Base-by-base conservation (phyloP, 306 rosid species). In the Rosa multiflora region DNA sequence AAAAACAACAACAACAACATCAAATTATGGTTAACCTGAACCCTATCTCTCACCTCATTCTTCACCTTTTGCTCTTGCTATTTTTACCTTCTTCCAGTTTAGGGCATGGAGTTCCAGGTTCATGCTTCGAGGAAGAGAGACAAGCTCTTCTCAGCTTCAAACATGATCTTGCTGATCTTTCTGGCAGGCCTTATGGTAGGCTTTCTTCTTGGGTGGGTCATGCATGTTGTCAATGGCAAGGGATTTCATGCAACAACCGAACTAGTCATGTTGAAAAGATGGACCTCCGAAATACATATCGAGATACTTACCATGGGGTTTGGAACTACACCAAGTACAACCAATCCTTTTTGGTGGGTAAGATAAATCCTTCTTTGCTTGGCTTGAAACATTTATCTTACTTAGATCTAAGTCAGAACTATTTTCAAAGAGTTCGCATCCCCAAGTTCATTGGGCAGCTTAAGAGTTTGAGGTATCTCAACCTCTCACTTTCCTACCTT, bases 151-250 rank as follows among this genome's bases (percentile, higher is more conserved):
- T 73, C 12, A 53, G 12, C 37, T 73, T 73, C 21, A 73, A 53
- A 73, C 5, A 73, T 0, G 35, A 73, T 40, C 47, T 53, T 3
- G 23, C 12, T 9, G 21, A 73, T 53, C 67, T 1, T 3, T n/a
- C 51, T 6, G 39, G 77, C 7, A n/a, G 29, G 29, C 29, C 29
- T 29, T 29, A 0, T 29, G 1, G 29, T 1, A 29, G 77, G 51
- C 67, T 73, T 6, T 73, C 67, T 39, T 53, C 77, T 55, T 73
- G 51, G 77, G n/a, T 1, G 9, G 67, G 51, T 56, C 67, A 3
- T 6, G 8, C 21, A 37, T 73, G 77, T 39, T 73, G 77, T 9
- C 77, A 73, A n/a, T 73, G 77, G 77, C 26, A 53, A 55, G 77
- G 76, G 13, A 21, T 73, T 53, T 39, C 13, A 39, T 53, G 76